phyloP scores from a whole-genome alignment of 1,284 basidiomycete species.

The Coniophora puteana region DNA sequence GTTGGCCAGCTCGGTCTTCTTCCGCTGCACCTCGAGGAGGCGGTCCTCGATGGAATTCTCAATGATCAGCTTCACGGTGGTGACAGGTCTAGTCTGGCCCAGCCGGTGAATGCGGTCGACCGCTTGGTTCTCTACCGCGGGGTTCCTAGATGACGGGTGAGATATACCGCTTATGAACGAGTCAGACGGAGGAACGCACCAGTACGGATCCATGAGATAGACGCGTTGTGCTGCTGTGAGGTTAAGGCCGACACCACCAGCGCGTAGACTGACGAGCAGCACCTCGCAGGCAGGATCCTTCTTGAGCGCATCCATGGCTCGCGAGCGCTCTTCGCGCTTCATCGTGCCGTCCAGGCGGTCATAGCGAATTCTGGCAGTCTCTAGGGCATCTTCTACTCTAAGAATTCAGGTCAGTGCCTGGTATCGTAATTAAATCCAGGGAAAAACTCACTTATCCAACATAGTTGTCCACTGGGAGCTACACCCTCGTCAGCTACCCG shows the following conservation, averaged over 20 bases:
- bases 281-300: slow-evolving; percentile 85
- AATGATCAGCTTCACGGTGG: slow-evolving; percentile 90
- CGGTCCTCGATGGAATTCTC: slow-evolving; percentile 91
- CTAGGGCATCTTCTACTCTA: slow-evolving; percentile 87
- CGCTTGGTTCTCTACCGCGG: slow-evolving; percentile 94
- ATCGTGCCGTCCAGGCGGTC: slow-evolving; percentile 95
- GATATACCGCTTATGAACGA: slow-evolving; percentile 5
- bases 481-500: slow-evolving; percentile 17
- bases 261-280: slow-evolving; percentile 91
- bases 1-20: slow-evolving; percentile 92
- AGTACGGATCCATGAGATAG: slow-evolving; percentile 95
- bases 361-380: slow-evolving; percentile 77
- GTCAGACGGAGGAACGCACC: slow-evolving; percentile 43
- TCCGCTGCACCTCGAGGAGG: slow-evolving; percentile 86
- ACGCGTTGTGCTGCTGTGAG: slow-evolving; percentile 90
- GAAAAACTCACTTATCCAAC: slow-evolving; percentile 76
- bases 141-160: slow-evolving; percentile 63
- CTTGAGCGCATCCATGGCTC: slow-evolving; percentile 89
- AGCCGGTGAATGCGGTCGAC: slow-evolving; percentile 94
- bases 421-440: slow-evolving; percentile 7
- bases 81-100: slow-evolving; percentile 89
- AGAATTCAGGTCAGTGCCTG: slow-evolving; percentile 13
- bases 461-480: slow-evolving; percentile 96
- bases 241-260: slow-evolving; percentile 96
- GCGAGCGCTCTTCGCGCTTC: slow-evolving; percentile 89